Evolutionary conservation across 352 stramenopile genomes (phyloP).

Genomic region (Globisporangium barbulae): DNA sequence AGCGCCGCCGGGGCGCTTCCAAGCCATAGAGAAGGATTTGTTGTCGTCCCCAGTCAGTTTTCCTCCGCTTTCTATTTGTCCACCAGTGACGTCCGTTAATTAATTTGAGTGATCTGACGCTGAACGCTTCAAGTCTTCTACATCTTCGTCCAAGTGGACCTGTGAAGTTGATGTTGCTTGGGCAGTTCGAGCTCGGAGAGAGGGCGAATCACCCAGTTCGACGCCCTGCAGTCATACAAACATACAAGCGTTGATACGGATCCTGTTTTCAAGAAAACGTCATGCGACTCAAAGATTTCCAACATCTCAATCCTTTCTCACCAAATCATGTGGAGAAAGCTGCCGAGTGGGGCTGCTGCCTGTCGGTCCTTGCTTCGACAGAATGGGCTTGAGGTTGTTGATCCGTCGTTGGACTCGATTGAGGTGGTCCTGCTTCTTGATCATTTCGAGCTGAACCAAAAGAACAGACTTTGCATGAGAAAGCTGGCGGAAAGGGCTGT

Average conservation of each 20-base stretch:
- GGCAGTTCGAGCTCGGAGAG: background rate
- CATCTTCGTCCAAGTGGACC: background rate
- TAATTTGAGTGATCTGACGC: slow-evolving; percentile 14
- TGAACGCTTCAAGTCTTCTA: background rate
- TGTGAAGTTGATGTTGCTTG: background rate
- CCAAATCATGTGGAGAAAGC: slow-evolving; percentile 14
- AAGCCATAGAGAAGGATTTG: slow-evolving; percentile 19
- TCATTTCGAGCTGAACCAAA: slow-evolving; percentile 1
- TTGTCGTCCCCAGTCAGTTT: slow-evolving; percentile 2
- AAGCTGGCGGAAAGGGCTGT: background rate
- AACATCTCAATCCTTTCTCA: background rate
- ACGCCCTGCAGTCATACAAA: slow-evolving; percentile 8
- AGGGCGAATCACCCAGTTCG: background rate
- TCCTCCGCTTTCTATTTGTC: slow-evolving; percentile 9
- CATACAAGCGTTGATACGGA: background rate
- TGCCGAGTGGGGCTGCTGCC: background rate
- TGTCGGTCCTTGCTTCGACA: background rate
- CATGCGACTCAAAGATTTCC: too few relatives aligned
- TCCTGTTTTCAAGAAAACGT: background rate
- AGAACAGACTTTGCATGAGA: background rate
- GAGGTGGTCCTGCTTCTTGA: slow-evolving; percentile 14
- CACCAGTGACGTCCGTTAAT: slow-evolving; percentile 14
- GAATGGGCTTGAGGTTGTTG: slow-evolving; percentile 2
- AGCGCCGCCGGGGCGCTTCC: background rate
- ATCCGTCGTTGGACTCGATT: slow-evolving; percentile 11